A percentile compares a stretch with the other conserved stretches of the same genome.
Evolutionary conservation across 2,329 filamentous ascomycete species (phyloP).

Genomic region (Colletotrichum shisoi): DNA sequence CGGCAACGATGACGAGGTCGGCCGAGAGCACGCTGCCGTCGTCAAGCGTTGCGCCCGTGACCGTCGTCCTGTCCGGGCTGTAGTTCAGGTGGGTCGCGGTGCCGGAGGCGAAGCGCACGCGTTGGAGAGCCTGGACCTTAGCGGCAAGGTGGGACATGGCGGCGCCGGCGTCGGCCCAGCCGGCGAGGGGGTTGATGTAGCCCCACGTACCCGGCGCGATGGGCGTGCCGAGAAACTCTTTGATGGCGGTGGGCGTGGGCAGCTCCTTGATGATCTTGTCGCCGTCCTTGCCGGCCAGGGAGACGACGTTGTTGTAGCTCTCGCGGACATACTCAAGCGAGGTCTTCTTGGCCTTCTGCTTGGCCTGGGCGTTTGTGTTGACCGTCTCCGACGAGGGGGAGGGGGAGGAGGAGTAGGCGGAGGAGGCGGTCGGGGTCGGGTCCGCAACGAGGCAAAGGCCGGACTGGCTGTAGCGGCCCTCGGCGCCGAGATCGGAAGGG

Average conservation of each 20-base stretch:
- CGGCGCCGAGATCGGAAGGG: constrained; percentile 62
- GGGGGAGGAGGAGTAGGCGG: background rate
- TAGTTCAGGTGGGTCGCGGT: constrained; percentile 55
- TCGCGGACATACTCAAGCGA: constrained; percentile 66
- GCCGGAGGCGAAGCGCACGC: constrained; percentile 64
- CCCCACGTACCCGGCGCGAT: constrained; percentile 69
- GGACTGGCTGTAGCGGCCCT: constrained; percentile 73
- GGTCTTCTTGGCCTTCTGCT: constrained; percentile 51
- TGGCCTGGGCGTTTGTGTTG: constrained; percentile 39
- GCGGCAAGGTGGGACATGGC: constrained; percentile 71
- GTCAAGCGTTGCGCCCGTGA: constrained; percentile 62
- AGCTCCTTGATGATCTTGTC: constrained; percentile 55
- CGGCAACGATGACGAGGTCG: constrained; percentile 79
- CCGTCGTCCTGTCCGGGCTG: constrained; percentile 15
- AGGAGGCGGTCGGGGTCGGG: constrained; percentile 34
- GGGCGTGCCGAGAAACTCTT: constrained; percentile 55
- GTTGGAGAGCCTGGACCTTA: constrained; percentile 61
- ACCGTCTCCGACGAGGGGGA: constrained; percentile 5
- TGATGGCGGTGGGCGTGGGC: constrained; percentile 55
- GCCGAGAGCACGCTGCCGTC: constrained; percentile 63
- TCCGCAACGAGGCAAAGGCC: constrained; percentile 71
- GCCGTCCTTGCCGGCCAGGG: constrained; percentile 55
- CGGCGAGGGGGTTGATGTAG: constrained; percentile 76
- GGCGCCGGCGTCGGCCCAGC: constrained; percentile 81
- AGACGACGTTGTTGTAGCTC: constrained; percentile 67